A percentile compares a stretch with the other conserved stretches of the same genome.
phyloP scores from a whole-genome alignment of 2,329 filamentous ascomycete genomes.

The Penicillium sclerotigenum region DNA sequence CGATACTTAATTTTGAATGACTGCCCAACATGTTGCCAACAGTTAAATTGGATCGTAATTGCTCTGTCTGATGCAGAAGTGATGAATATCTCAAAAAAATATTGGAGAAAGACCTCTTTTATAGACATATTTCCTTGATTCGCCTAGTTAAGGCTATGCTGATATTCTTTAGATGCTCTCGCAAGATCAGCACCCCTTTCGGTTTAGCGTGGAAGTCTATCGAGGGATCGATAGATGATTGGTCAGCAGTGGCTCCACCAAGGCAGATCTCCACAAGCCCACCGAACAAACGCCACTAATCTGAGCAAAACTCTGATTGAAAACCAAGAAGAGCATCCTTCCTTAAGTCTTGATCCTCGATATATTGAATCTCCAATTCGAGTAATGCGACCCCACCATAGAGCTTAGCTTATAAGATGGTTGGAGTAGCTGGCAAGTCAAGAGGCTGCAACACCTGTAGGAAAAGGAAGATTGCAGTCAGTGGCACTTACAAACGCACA shows the following conservation, averaged over 20 bases:
- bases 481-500: background rate
- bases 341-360: background rate
- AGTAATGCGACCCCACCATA: background rate
- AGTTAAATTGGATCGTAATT: too few relatives aligned
- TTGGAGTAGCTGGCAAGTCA: conserved; percentile 12
- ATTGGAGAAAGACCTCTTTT: too few relatives aligned
- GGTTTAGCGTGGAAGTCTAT: background rate
- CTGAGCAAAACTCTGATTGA: background rate
- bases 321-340: background rate
- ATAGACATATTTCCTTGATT: background rate
- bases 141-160: background rate
- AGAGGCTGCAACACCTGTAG: conserved; percentile 14
- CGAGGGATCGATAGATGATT: background rate
- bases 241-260: background rate
- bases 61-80: too few relatives aligned
- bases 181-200: background rate
- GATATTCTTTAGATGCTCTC: background rate
- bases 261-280: background rate
- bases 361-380: background rate
- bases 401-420: background rate
- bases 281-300: background rate
- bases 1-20: conserved; percentile 21
- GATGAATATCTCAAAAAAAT: too few relatives aligned
- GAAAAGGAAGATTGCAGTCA: conserved; percentile 9
- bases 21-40: conserved; percentile 1